Evolutionary conservation across 2,329 filamentous ascomycete species (phyloP).

Genomic region (Leptographium wingfieldii): DNA sequence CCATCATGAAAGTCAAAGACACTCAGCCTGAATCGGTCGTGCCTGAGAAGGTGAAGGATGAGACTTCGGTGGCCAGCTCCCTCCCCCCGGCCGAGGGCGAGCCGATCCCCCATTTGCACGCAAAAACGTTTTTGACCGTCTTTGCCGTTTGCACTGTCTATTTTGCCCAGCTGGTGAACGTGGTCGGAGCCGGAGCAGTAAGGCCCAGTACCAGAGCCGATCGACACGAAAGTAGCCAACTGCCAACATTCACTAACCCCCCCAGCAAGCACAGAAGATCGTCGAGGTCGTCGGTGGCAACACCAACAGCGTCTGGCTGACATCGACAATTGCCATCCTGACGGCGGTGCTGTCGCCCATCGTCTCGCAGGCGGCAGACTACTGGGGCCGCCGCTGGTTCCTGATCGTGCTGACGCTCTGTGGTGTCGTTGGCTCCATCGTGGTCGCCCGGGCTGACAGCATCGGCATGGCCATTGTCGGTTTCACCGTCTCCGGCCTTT

Average conservation of each 20-base stretch:
- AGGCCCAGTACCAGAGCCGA: background rate
- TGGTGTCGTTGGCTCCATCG: conserved; percentile 22
- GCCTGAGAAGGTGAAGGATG: background rate
- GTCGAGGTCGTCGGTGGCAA: background rate
- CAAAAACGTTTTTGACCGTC: conserved; percentile 23
- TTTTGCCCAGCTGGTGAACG: conserved; percentile 21
- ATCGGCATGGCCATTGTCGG: conserved; percentile 26
- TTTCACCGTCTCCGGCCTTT: conserved; percentile 21
- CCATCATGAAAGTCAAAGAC: too few relatives aligned
- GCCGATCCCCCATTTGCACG: conserved; percentile 17
- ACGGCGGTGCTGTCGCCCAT: conserved; percentile 24
- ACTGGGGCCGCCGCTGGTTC: conserved; percentile 29
- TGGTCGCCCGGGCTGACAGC: conserved; percentile 22
- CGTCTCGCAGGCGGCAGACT: conserved; percentile 27
- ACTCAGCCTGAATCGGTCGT: too few relatives aligned
- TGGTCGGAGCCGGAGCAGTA: conserved; percentile 24
- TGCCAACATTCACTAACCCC: background rate
- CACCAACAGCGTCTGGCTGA: conserved; percentile 21
- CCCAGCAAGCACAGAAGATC: conserved; percentile 4
- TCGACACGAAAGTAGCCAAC: too few relatives aligned
- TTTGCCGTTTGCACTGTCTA: conserved; percentile 23
- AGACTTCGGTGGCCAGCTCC: background rate
- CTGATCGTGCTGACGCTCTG: conserved; percentile 22
- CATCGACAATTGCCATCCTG: conserved; percentile 22
- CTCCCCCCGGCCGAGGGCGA: conserved; percentile 3